Evolutionary conservation across 495 filamentous ascomycete species (phyloP).

Genomic region (Xylaria sp.): DNA sequence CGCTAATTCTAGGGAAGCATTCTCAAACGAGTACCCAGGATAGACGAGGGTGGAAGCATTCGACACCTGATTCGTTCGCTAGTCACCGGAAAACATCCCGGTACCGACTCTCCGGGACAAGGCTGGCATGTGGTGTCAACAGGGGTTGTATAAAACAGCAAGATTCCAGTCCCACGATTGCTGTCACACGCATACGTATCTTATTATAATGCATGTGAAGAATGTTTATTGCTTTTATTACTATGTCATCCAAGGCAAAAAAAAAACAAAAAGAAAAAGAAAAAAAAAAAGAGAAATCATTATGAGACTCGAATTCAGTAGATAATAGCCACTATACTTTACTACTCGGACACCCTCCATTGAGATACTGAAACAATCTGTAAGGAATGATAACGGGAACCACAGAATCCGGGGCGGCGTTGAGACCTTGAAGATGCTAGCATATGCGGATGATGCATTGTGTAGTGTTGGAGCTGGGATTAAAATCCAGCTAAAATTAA

Average conservation of each 20-base stretch:
- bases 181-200: background rate
- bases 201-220: background rate
- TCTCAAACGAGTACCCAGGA: background rate
- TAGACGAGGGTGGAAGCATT: background rate
- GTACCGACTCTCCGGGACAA: background rate
- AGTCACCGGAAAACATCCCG: background rate
- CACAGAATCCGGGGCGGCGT: background rate
- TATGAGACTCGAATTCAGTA: background rate
- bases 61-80: background rate
- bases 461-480: background rate
- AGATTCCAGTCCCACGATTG: background rate
- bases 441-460: background rate
- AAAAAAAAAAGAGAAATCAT: background rate
- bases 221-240: background rate
- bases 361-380: background rate
- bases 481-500: background rate
- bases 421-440: background rate
- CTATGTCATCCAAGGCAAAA: background rate
- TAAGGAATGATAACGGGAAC: background rate
- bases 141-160: conserved; percentile 8
- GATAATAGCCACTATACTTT: conserved; percentile 11
- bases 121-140: background rate
- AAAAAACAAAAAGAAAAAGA: background rate
- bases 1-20: background rate
- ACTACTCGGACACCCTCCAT: background rate